phyloP scores from a whole-genome alignment of 1,139 yeast genomes.

The Blastobotrys capitulatus region DNA sequence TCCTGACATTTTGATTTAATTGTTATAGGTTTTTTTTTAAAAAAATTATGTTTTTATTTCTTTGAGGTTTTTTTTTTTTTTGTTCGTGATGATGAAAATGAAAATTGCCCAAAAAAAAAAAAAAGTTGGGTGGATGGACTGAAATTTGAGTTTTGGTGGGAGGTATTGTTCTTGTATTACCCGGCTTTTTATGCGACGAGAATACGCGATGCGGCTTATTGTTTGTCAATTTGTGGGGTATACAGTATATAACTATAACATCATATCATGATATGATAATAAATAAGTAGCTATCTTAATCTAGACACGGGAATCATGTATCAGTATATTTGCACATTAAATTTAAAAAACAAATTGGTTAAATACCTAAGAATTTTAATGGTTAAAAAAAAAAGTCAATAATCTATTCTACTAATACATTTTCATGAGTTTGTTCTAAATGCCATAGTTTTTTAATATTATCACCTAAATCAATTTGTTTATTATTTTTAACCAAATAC shows the following conservation, averaged over 20 bases:
- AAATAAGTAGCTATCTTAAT: too few relatives aligned
- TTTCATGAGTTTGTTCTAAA: slow-evolving; percentile 17
- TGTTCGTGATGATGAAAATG: too few relatives aligned
- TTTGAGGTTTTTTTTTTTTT: background rate
- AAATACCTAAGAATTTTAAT: too few relatives aligned
- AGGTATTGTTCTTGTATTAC: background rate
- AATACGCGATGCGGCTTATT: background rate
- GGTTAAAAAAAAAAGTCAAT: too few relatives aligned
- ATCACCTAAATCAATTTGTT: background rate
- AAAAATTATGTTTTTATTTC: too few relatives aligned
- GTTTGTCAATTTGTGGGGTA: too few relatives aligned
- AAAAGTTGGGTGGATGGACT: background rate
- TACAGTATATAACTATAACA: too few relatives aligned
- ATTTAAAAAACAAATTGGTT: too few relatives aligned
- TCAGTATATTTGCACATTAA: too few relatives aligned
- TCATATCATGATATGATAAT: too few relatives aligned
- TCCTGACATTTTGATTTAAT: background rate
- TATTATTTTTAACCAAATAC: slow-evolving; percentile 16
- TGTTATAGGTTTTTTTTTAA: background rate
- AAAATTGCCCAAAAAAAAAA: too few relatives aligned
- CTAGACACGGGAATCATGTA: too few relatives aligned
- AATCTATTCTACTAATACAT: background rate
- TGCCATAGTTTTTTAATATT: slow-evolving; percentile 18
- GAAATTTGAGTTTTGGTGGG: background rate
- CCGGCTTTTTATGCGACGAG: background rate